phyloP scores from a whole-genome alignment of 139 green algal species.

The Yamagishiella unicocca region DNA sequence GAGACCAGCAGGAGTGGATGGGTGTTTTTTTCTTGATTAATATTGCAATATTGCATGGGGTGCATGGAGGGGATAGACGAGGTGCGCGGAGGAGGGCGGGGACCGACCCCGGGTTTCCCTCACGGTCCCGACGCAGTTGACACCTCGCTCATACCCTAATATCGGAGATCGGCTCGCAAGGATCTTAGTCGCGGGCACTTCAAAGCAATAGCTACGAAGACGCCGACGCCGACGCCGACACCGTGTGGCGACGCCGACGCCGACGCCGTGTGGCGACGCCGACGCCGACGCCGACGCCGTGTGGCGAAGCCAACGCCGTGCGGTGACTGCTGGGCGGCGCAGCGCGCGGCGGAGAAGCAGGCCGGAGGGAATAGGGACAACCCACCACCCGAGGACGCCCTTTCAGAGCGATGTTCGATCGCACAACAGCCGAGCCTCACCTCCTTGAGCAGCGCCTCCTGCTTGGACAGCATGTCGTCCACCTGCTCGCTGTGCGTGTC shows the following conservation, averaged over 20 bases:
- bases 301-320: not conserved
- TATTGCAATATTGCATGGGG: not conserved
- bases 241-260: not conserved
- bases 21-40: too few species aligned
- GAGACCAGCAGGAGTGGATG: not conserved
- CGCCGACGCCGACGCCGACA: too few species aligned
- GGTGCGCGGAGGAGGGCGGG: not conserved
- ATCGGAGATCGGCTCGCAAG: too few species aligned
- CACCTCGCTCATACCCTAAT: too few species aligned
- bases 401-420: too few species aligned
- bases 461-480: constrained; percentile 21
- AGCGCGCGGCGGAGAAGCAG: not conserved
- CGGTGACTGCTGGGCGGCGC: not conserved
- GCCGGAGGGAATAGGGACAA: not conserved
- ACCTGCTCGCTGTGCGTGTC: not conserved
- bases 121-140: too few species aligned
- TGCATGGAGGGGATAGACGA: not conserved
- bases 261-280: not conserved
- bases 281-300: too few species aligned
- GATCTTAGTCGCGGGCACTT: too few species aligned
- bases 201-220: not conserved
- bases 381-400: too few species aligned
- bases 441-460: constrained; percentile 23
- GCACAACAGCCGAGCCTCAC: not conserved
- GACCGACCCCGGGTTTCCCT: too few species aligned